Evolutionary conservation across 805 yeast species (phyloP), one percentile per base, ranked within the genome.

Genomic region (Cyberlindnera saturnus): DNA sequence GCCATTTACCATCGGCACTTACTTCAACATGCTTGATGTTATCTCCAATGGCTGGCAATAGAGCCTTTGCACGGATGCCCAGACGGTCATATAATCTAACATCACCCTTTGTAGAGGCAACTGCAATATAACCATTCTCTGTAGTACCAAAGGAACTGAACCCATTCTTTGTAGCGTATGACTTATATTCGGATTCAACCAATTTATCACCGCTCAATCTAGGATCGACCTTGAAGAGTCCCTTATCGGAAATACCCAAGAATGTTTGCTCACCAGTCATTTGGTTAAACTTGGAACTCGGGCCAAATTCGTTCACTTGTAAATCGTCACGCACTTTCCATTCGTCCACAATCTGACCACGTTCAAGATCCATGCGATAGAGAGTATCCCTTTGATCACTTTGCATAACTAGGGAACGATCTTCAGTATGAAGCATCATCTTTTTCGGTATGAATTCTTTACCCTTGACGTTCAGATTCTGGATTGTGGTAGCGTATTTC

Each of bases 311-410:
- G 15, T 74, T 75, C 26, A 81, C 68, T 16, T 79, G 69, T 7
- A 71, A 49, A 20, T 64, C 64, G 16, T 61, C 69, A 41, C 74
- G 73, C 17, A 84, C 70, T 31, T 73, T 65, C 93, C 95, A 89
- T 57, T 86, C 93, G 59, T 89, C 96, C n/a, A 89, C 83, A 41
- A 89, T 73, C 56, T 81, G 70, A 13, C 96, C 96, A 44, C 79
- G 73, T 56, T 77, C 84, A 39, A 89, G 63, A 65, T 89, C 96
- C 88, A 88, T 75, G 51, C 78, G 75, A 64, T 73, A 86, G 38
- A 89, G 59, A 28, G 67, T 71, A 35, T 70, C 65, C 18, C 71
- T 64, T 3, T 69, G 63, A 56, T 70, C 66, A 55, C 77, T 80
- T 54, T 82, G 86, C 52, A 89, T 57, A 26, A 89, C 69, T 72